Conservation (phyloP, 1,284 basidiomycete species). For the Ganoderma sinense region DNA sequence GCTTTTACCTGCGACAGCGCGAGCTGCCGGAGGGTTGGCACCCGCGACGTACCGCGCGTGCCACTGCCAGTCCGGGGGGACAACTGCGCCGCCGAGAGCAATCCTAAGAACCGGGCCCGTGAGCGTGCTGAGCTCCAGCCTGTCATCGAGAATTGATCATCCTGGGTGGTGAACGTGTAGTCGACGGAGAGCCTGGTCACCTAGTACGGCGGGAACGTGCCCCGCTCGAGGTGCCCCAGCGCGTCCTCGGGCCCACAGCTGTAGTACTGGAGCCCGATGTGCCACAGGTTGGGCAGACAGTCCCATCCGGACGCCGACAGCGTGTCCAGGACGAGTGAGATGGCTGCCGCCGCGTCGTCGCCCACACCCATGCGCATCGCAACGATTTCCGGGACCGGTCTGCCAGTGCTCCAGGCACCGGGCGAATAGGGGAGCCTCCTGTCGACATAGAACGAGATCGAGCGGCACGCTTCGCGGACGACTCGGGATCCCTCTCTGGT, state of each 20-base stretch:
- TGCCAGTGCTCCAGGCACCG: neutral
- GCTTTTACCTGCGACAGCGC: conserved; percentile 36
- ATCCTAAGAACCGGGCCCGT: too few relatives aligned
- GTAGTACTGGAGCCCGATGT: conserved; percentile 42
- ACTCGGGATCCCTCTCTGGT: conserved; percentile 27
- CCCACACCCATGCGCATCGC: too few relatives aligned
- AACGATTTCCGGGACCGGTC: conserved; percentile 26
- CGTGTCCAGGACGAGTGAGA: conserved; percentile 37
- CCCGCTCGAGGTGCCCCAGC: conserved; percentile 41
- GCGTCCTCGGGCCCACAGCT: conserved; percentile 45
- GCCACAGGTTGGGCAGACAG: conserved; percentile 43
- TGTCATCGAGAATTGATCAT: conserved; percentile 4
- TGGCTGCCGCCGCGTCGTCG: conserved; percentile 29
- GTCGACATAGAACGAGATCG: conserved; percentile 41
- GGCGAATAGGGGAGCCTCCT: conserved; percentile 6
- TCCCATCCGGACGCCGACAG: conserved; percentile 37
- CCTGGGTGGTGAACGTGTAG: conserved; percentile 32
- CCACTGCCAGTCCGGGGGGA: conserved; percentile 18
- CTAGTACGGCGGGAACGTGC: conserved; percentile 41
- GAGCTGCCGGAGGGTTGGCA: conserved; percentile 32
- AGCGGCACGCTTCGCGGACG: conserved; percentile 36
- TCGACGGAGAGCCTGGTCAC: conserved; percentile 41
- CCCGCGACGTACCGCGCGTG: too few relatives aligned
- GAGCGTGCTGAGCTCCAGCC: too few relatives aligned
- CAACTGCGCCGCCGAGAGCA: conserved; percentile 13